These are phyloP conservation scores for Candida maltosa DNA, from an alignment of 805 yeast genomes.

Conservation along the genomic window DNA sequence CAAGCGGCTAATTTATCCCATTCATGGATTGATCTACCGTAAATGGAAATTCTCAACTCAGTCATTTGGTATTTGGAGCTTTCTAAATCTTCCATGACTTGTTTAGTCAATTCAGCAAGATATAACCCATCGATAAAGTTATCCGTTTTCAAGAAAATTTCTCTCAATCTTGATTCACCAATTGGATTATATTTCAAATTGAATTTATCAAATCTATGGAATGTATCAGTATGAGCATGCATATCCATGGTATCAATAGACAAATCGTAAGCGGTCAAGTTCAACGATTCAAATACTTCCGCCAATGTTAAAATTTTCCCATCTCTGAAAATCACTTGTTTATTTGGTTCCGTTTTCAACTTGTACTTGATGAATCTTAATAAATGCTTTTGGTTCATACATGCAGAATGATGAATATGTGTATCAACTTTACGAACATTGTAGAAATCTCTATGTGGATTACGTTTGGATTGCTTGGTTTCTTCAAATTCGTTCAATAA, in stretches of 20 bases:
- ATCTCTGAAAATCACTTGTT: conserved; percentile 91
- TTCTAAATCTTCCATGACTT: conserved; percentile 92
- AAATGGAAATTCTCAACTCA: conserved; percentile 91
- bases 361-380: conserved; percentile 92
- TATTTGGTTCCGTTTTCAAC: conserved; percentile 80
- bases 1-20: conserved; percentile 96
- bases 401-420: conserved; percentile 98
- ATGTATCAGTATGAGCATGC: conserved; percentile 99
- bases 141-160: conserved; percentile 92
- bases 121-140: conserved; percentile 86
- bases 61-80: conserved; percentile 96
- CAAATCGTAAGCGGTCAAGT: conserved; percentile 89
- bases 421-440: conserved; percentile 96
- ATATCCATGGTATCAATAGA: conserved; percentile 96
- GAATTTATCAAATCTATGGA: conserved; percentile 96
- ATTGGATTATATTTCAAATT: conserved; percentile 96
- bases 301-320: conserved; percentile 79
- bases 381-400: conserved; percentile 97
- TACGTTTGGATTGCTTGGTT: conserved; percentile 80
- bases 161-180: conserved; percentile 96
- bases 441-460: conserved; percentile 96
- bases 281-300: conserved; percentile 89
- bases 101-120: conserved; percentile 89
- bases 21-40: conserved; percentile 85
- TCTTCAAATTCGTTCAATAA: conserved; percentile 91